Conservation (phyloP, 805 yeast species). For the Candida lessepsii region DNA sequence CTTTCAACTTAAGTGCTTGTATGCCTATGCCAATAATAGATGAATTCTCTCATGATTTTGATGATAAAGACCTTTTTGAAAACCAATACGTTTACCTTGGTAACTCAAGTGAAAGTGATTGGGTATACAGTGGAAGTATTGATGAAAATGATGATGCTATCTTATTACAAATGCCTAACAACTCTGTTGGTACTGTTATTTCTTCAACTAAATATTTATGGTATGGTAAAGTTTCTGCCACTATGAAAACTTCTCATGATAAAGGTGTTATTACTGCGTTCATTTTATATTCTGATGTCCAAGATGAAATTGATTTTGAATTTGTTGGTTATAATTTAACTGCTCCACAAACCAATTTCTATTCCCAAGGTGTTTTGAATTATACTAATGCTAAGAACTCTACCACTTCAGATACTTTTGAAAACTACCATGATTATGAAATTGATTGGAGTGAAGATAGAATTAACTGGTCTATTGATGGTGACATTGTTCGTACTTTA, state of each 20-base stretch:
- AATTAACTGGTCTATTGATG: slow-evolving; percentile 73
- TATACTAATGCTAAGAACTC: slow-evolving; percentile 56
- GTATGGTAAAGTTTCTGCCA: slow-evolving; percentile 80
- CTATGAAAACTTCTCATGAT: slow-evolving; percentile 68
- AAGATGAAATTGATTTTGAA: slow-evolving; percentile 91
- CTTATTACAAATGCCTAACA: slow-evolving; percentile 72
- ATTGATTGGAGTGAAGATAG: slow-evolving; percentile 80
- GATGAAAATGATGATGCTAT: slow-evolving; percentile 51
- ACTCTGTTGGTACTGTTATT: slow-evolving; percentile 73
- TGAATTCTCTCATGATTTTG: slow-evolving; percentile 23
- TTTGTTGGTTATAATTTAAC: slow-evolving; percentile 74
- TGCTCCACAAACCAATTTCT: slow-evolving; percentile 74
- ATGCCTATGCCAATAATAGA: slow-evolving; percentile 82
- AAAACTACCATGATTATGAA: slow-evolving; percentile 69
- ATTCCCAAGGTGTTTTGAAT: slow-evolving; percentile 70
- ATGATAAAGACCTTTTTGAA: slow-evolving; percentile 27
- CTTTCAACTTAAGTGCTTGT: slow-evolving; percentile 67
- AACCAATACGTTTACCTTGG: slow-evolving; percentile 56
- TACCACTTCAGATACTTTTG: slow-evolving; percentile 53
- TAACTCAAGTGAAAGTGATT: slow-evolving; percentile 61
- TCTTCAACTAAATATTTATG: slow-evolving; percentile 78
- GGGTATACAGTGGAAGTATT: slow-evolving; percentile 67
- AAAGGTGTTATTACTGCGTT: slow-evolving; percentile 83
- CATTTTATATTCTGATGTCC: slow-evolving; percentile 76
- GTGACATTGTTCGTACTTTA: slow-evolving; percentile 62